Conservation (phyloP, 345 rosid genomes). For the Psidium guajava region DNA sequence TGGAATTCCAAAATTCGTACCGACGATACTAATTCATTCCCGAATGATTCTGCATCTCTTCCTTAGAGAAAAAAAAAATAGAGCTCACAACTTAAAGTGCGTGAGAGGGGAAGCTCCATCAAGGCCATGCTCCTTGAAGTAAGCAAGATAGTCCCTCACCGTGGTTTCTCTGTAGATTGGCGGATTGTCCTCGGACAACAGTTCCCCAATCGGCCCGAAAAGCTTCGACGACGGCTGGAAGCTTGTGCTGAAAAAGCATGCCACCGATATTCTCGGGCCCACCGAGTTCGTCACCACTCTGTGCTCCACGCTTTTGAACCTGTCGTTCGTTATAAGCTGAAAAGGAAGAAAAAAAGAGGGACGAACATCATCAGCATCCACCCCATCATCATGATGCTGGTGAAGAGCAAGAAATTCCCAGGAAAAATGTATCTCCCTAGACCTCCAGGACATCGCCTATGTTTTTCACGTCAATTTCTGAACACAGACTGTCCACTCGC, state of each 20-base stretch:
- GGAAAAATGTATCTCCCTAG: neutral
- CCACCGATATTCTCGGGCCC: slow-evolving; percentile 26
- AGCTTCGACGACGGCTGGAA: neutral
- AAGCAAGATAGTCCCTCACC: slow-evolving; percentile 2
- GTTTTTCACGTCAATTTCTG: neutral
- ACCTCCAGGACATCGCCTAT: neutral
- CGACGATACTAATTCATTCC: neutral
- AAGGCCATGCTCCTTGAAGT: slow-evolving; percentile 3
- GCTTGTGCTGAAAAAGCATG: slow-evolving; percentile 17
- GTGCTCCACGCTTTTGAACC: slow-evolving; percentile 18
- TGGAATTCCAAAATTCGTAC: neutral
- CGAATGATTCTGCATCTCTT: neutral
- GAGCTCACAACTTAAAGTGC: slow-evolving; percentile 11
- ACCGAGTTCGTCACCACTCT: slow-evolving; percentile 13
- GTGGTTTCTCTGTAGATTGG: slow-evolving; percentile 23
- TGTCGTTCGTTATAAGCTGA: slow-evolving; percentile 28
- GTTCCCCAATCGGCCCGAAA: slow-evolving; percentile 21
- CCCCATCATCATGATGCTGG: neutral
- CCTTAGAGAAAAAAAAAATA: too few relatives aligned
- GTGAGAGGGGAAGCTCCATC: slow-evolving; percentile 5
- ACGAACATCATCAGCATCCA: neutral
- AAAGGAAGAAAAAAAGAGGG: neutral
- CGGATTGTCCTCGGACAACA: slow-evolving; percentile 25
- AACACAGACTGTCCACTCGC: neutral
- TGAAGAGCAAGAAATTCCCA: neutral